Evolutionary conservation across 2,329 filamentous ascomycete genomes (phyloP).

Genomic region (Zymoseptoria brevis): DNA sequence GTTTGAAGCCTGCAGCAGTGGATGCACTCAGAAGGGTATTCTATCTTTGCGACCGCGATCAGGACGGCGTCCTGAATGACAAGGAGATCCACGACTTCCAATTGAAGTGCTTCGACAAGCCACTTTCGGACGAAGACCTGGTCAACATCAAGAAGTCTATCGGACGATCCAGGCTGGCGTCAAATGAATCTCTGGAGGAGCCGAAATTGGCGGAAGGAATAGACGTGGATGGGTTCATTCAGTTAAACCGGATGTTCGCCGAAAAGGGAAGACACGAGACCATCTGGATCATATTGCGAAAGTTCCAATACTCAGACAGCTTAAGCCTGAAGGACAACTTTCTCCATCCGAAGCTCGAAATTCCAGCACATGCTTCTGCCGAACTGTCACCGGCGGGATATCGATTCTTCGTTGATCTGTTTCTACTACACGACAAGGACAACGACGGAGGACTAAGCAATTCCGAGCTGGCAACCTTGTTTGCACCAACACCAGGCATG

Average conservation of each 20-base stretch:
- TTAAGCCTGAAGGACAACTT: slow-evolving; percentile 85
- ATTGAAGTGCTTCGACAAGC: slow-evolving; percentile 82
- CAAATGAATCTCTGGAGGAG: slow-evolving; percentile 11
- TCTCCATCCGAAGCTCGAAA: slow-evolving; percentile 86
- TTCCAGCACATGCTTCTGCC: slow-evolving; percentile 83
- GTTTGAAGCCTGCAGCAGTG: slow-evolving; percentile 81
- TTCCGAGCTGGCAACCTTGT: slow-evolving; percentile 73
- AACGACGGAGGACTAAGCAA: slow-evolving; percentile 92
- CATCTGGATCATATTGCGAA: slow-evolving; percentile 92
- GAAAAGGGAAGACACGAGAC: slow-evolving; percentile 97
- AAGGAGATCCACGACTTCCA: slow-evolving; percentile 88
- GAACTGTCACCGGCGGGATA: slow-evolving; percentile 92
- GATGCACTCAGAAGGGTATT: slow-evolving; percentile 85
- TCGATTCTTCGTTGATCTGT: slow-evolving; percentile 94
- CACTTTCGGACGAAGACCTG: slow-evolving; percentile 70
- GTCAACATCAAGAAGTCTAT: slow-evolving; percentile 88
- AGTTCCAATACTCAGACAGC: slow-evolving; percentile 94
- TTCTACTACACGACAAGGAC: slow-evolving; percentile 91
- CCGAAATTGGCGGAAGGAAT: slow-evolving; percentile 59
- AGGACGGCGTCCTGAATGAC: slow-evolving; percentile 86
- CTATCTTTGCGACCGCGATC: slow-evolving; percentile 92
- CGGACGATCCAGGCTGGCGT: slow-evolving; percentile 41
- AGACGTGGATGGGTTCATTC: slow-evolving; percentile 72
- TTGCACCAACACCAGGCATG: slow-evolving; percentile 85
- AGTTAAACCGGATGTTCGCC: slow-evolving; percentile 90